These are phyloP conservation scores for Russula virescens DNA, from an alignment of 768 basidiomycete species.

Conservation along the genomic window DNA sequence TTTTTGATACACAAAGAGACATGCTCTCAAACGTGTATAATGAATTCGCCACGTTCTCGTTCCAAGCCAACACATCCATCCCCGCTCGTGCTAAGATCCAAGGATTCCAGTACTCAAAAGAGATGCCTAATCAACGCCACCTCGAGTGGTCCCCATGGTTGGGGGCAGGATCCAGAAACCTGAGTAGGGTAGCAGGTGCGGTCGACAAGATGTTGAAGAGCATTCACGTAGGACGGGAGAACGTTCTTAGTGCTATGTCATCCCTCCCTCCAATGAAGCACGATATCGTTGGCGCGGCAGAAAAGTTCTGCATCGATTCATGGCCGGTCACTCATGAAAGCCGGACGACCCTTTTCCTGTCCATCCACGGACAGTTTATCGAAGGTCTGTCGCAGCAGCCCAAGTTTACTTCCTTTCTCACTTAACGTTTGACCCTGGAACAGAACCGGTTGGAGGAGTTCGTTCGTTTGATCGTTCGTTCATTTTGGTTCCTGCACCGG, in stretches of 20 bases:
- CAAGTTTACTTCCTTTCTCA: too few species aligned
- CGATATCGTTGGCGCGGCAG: constrained; percentile 68
- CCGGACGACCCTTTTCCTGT: constrained; percentile 51
- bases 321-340: constrained; percentile 69
- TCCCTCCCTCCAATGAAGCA: constrained; percentile 76
- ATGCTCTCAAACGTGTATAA: constrained; percentile 70
- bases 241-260: constrained; percentile 52
- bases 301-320: constrained; percentile 84
- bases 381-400: constrained; percentile 57
- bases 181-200: constrained; percentile 57
- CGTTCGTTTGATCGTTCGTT: constrained; percentile 94
- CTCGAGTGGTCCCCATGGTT: constrained; percentile 76
- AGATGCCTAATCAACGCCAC: constrained; percentile 78
- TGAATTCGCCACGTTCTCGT: constrained; percentile 85
- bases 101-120: constrained; percentile 54
- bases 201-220: constrained; percentile 58
- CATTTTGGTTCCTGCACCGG: constrained; percentile 72
- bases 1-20: constrained; percentile 73
- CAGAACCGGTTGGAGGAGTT: constrained; percentile 68
- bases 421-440: constrained; percentile 6
- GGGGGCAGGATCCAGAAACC: constrained; percentile 61
- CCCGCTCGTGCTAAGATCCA: constrained; percentile 71
- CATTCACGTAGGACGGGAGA: constrained; percentile 66
- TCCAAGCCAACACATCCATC: constrained; percentile 77
- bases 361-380: constrained; percentile 84